A percentile compares a stretch with the other conserved stretches of the same genome.
Evolutionary conservation across 2,329 filamentous ascomycete species (phyloP).

Genomic region (Pyricularia grisea): DNA sequence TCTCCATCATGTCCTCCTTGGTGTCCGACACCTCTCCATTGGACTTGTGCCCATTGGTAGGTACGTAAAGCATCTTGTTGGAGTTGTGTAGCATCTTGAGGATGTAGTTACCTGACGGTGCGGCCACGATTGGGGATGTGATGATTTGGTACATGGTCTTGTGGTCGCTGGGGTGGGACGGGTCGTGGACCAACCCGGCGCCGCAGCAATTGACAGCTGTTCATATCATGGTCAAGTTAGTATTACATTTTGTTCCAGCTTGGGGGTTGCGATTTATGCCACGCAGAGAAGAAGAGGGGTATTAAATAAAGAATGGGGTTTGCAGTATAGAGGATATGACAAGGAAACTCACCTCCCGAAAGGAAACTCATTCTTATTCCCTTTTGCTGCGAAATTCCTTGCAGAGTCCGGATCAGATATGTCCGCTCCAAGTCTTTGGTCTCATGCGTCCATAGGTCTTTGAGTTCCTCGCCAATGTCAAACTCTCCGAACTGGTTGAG

Average conservation of each 20-base stretch:
- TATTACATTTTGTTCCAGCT: not conserved
- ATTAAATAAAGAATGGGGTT: no score
- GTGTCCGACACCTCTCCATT: conserved; percentile 75
- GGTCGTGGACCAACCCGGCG: conserved; percentile 90
- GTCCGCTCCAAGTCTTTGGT: conserved; percentile 95
- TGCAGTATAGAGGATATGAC: not conserved
- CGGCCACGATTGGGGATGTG: conserved; percentile 83
- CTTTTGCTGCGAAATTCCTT: conserved; percentile 92
- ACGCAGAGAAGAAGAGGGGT: no score
- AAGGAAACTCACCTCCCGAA: conserved; percentile 57
- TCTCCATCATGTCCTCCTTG: conserved; percentile 99
- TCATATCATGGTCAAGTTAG: conserved; percentile 13
- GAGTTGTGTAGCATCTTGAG: conserved; percentile 85
- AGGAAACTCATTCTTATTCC: conserved; percentile 95
- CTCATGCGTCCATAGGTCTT: conserved; percentile 97
- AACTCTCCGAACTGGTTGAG: conserved; percentile 95
- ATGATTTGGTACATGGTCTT: conserved; percentile 99
- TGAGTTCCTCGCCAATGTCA: conserved; percentile 85
- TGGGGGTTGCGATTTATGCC: not conserved
- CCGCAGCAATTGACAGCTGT: conserved; percentile 80
- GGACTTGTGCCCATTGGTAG: conserved; percentile 72
- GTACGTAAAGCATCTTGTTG: conserved; percentile 84
- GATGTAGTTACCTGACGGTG: conserved; percentile 75
- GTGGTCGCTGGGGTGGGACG: conserved; percentile 81
- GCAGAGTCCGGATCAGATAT: conserved; percentile 89